A percentile compares a stretch with the other conserved stretches of the same genome.
Evolutionary conservation across 495 filamentous ascomycete species (phyloP).

Genomic region (Cenococcum geophilum): DNA sequence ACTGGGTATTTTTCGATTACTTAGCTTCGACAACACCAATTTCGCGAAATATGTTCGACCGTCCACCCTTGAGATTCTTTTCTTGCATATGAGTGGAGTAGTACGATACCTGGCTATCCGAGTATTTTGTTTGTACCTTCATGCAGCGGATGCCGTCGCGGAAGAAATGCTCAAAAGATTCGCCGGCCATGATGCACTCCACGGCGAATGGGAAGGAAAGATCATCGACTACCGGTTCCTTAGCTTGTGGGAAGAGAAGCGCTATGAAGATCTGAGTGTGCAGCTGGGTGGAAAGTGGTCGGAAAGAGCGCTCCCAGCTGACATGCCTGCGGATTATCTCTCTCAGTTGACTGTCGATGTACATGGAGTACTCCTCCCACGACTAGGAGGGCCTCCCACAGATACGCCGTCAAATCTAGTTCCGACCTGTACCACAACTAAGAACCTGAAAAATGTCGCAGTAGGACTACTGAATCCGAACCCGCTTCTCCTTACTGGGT

Average conservation of each 20-base stretch:
- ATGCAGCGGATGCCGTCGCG: constrained; percentile 71
- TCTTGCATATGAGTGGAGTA: constrained; percentile 52
- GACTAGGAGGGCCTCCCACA: constrained; percentile 47
- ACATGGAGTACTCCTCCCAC: constrained; percentile 61
- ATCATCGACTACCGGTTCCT: constrained; percentile 80
- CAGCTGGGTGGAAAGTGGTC: not conserved
- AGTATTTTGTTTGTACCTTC: constrained; percentile 69
- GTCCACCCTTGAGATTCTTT: constrained; percentile 58
- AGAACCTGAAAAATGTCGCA: constrained; percentile 65
- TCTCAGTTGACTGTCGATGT: constrained; percentile 50
- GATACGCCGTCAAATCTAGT: constrained; percentile 45
- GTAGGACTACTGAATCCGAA: constrained; percentile 54
- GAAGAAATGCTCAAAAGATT: constrained; percentile 62
- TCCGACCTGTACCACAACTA: constrained; percentile 60
- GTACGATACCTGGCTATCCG: constrained; percentile 77
- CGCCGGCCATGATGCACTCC: constrained; percentile 54
- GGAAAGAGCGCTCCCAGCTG: not conserved
- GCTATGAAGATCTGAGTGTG: constrained; percentile 30
- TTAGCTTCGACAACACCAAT: constrained; percentile 62
- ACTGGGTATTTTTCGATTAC: constrained; percentile 67
- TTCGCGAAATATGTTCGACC: constrained; percentile 59
- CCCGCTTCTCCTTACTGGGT: constrained; percentile 74
- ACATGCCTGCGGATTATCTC: constrained; percentile 29
- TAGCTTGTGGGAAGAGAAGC: constrained; percentile 66
- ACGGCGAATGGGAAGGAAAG: constrained; percentile 68